Conservation (phyloP, 257 asterid genomes). For the Henckelia pumila region DNA sequence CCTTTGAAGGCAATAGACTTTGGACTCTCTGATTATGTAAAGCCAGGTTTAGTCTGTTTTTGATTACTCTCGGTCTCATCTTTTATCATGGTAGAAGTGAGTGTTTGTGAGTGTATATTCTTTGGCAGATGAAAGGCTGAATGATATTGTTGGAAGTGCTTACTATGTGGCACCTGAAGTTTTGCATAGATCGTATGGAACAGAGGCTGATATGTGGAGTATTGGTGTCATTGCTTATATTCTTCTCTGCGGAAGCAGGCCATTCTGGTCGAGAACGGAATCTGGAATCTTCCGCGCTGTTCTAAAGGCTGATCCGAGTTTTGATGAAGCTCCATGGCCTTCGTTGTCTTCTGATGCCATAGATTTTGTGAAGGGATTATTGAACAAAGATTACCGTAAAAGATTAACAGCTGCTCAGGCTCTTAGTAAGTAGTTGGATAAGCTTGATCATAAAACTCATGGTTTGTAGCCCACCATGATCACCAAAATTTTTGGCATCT, state of each 20-base stretch:
- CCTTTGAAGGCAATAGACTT: conserved; percentile 85
- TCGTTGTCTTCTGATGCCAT: conserved; percentile 68
- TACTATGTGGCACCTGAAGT: conserved; percentile 83
- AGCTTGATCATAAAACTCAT: neutral
- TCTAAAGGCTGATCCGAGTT: conserved; percentile 66
- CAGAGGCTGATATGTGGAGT: conserved; percentile 98
- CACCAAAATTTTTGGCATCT: neutral
- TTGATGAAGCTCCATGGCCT: conserved; percentile 90
- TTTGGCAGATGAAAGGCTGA: conserved; percentile 69
- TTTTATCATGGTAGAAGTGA: conserved; percentile 11
- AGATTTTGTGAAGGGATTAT: conserved; percentile 83
- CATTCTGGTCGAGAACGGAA: conserved; percentile 78
- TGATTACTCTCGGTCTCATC: neutral
- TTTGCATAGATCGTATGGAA: conserved; percentile 84
- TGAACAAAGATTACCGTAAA: conserved; percentile 84
- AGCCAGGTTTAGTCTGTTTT: conserved; percentile 61
- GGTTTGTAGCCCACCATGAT: neutral
- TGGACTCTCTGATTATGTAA: conserved; percentile 89
- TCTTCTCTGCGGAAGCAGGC: conserved; percentile 87
- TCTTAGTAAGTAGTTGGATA: conserved; percentile 52
- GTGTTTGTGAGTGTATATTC: conserved; percentile 15
- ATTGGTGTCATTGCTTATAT: conserved; percentile 88
- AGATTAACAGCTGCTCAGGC: conserved; percentile 90
- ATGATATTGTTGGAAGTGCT: conserved; percentile 93
- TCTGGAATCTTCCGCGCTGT: conserved; percentile 72